Evolutionary conservation across 495 filamentous ascomycete genomes (phyloP), one percentile per base, ranked within the genome.

Genomic region (Aspergillus mulundensis): DNA sequence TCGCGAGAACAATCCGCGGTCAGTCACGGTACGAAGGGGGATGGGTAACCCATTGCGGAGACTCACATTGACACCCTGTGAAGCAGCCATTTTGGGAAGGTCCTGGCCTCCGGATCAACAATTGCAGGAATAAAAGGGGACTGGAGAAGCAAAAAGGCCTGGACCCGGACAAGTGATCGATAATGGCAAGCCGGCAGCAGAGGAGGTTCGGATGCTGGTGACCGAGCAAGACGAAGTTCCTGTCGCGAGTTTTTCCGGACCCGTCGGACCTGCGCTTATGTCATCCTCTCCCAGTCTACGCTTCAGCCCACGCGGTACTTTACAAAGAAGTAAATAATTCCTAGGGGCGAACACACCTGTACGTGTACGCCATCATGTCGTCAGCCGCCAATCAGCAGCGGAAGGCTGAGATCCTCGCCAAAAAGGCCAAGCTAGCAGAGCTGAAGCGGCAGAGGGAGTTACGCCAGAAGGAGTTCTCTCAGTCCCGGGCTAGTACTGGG

Each of bases 381-480:
- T 64, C 66, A 15, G 41, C 88, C 91, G 81, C 87, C 14, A 50
- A 50, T 40, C 38, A 92, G 75, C 85, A 90, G 77, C 86, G 91
- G 59, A 87, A 87, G 74, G 91, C 94, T 75, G 94, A 97, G 76
- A 95, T 99, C 63, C 75, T 90, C 43, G 90, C 88, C 58, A 99
- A 97, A 74, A 87, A 86, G 75, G 92, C 91, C 28, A 95, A 88
- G 77, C 90, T 99, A 61, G 92, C 87, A 24, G 95, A 97, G 79
- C 81, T 99, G 60, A 96, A 96, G 72, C 84, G 89, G 54, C 91
- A 96, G 66, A 84, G 92, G 59, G 89, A 93, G 70, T 76, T 91
- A 43, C 81, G 91, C 46, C 82, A 85, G 58, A 87, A 78, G 69
- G 90, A 94, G 69, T 82, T 86, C 60, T 80, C 77, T 39, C 79